phyloP scores from a whole-genome alignment of 805 yeast genomes.

The Zygotorulaspora florentina region DNA sequence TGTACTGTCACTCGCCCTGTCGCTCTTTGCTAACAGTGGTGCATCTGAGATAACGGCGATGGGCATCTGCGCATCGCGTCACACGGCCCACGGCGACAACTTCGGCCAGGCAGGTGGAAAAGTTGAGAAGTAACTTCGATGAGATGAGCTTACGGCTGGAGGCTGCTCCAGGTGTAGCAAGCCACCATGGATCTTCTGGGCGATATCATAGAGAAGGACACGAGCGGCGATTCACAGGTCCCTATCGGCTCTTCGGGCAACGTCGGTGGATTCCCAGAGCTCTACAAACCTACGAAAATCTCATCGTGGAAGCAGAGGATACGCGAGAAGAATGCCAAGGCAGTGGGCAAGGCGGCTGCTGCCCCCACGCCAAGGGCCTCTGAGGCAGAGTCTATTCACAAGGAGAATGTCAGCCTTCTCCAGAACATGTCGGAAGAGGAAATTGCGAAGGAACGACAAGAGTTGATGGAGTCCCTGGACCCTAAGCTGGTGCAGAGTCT shows the following conservation, averaged over 20 bases:
- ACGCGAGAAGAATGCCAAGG: constrained; percentile 32
- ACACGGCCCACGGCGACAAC: too few species aligned
- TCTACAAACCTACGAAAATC: constrained; percentile 37
- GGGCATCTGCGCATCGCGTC: too few species aligned
- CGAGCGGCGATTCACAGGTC: constrained; percentile 10
- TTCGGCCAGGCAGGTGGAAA: too few species aligned
- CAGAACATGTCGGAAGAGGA: constrained; percentile 63
- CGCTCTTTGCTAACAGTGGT: too few species aligned
- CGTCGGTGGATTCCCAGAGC: constrained; percentile 32
- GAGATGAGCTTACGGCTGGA: too few species aligned
- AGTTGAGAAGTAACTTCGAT: too few species aligned
- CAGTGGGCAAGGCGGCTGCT: not conserved
- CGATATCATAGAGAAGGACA: constrained; percentile 65
- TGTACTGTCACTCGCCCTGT: too few species aligned
- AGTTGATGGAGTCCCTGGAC: constrained; percentile 60
- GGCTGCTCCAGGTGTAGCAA: too few species aligned
- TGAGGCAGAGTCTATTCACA: constrained; percentile 71
- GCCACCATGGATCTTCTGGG: constrained; percentile 61
- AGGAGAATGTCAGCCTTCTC: constrained; percentile 64
- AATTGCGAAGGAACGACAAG: constrained; percentile 58
- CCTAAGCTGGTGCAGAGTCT: constrained; percentile 62
- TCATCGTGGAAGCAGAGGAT: constrained; percentile 50
- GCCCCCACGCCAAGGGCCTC: constrained; percentile 32
- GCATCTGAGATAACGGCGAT: too few species aligned
- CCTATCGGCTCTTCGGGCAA: not conserved